These are phyloP conservation scores for Clavispora carvajalis DNA, from an alignment of 805 yeast genomes.

Conservation along the genomic window DNA sequence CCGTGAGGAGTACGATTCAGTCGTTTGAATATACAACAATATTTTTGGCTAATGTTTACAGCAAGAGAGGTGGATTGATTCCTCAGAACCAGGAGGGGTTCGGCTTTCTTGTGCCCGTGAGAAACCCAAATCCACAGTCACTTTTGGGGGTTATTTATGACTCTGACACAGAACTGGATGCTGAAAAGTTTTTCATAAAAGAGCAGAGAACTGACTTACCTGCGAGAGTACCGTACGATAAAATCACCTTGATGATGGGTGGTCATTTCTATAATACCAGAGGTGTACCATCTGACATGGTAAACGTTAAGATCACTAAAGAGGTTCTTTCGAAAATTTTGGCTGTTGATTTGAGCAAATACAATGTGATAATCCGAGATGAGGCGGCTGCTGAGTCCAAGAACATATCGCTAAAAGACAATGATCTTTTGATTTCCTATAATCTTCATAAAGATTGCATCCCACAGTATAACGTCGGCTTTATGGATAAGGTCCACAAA, in stretches of 20 bases:
- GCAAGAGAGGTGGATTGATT: conserved; percentile 32
- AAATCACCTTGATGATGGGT: conserved; percentile 86
- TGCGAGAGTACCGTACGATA: conserved; percentile 45
- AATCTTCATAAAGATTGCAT: conserved; percentile 48
- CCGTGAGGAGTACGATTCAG: background rate
- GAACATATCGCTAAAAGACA: conserved; percentile 12
- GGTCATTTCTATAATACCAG: conserved; percentile 51
- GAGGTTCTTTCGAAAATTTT: conserved; percentile 21
- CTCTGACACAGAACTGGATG: conserved; percentile 68
- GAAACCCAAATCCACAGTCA: conserved; percentile 44
- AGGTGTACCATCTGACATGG: conserved; percentile 26
- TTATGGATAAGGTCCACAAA: conserved; percentile 36
- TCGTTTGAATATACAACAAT: conserved; percentile 43
- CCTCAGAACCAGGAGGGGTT: conserved; percentile 55
- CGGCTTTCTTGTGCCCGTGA: conserved; percentile 78
- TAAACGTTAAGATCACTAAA: conserved; percentile 23
- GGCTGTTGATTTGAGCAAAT: conserved; percentile 17
- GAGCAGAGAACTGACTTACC: too few species aligned
- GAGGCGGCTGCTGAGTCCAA: conserved; percentile 16
- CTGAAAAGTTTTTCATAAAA: conserved; percentile 14
- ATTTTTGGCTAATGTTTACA: conserved; percentile 63
- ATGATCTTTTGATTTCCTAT: conserved; percentile 30
- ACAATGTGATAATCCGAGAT: conserved; percentile 22
- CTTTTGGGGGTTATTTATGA: conserved; percentile 88
- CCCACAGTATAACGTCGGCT: conserved; percentile 78